These are phyloP conservation scores for Pyricularia sp. DNA, from an alignment of 2,329 filamentous ascomycete species.

Conservation along the genomic window DNA sequence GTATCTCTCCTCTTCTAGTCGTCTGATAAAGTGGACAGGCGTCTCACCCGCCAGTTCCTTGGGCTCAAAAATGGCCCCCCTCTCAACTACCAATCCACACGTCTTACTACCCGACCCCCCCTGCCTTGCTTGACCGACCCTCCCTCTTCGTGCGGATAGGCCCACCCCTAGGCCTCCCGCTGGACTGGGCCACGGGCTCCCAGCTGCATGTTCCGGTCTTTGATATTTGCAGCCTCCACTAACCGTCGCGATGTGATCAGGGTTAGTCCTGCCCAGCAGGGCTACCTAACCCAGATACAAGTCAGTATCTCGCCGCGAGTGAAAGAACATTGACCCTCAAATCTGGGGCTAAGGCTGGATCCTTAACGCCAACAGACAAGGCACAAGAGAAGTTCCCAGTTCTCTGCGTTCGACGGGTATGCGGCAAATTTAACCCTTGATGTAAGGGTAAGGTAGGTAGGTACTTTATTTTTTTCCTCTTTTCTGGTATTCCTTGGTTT, in stretches of 20 bases:
- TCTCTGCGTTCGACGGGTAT: neutral
- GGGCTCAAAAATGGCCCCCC: neutral
- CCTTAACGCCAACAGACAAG: neutral
- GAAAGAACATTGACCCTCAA: neutral
- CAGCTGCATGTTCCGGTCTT: neutral
- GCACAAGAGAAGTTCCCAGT: neutral
- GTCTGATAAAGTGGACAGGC: neutral
- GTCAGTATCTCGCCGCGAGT: neutral
- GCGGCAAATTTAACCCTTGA: neutral
- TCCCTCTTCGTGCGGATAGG: neutral
- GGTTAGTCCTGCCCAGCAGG: neutral
- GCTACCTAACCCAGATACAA: neutral
- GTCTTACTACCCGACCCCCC: neutral
- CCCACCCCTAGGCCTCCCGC: neutral
- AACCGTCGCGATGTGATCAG: neutral
- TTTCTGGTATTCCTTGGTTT: neutral
- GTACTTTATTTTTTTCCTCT: too few relatives aligned
- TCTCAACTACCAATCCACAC: neutral
- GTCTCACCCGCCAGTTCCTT: neutral
- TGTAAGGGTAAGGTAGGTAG: neutral
- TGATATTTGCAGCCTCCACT: neutral
- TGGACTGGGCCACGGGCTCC: neutral
- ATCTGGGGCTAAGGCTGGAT: neutral
- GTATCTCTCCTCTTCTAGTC: neutral
- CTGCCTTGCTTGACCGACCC: neutral